Percentiles rank a stretch among this genome's conserved stretches.
phyloP scores from a whole-genome alignment of 768 basidiomycete species.

The Omphalotus guepiniiformis region DNA sequence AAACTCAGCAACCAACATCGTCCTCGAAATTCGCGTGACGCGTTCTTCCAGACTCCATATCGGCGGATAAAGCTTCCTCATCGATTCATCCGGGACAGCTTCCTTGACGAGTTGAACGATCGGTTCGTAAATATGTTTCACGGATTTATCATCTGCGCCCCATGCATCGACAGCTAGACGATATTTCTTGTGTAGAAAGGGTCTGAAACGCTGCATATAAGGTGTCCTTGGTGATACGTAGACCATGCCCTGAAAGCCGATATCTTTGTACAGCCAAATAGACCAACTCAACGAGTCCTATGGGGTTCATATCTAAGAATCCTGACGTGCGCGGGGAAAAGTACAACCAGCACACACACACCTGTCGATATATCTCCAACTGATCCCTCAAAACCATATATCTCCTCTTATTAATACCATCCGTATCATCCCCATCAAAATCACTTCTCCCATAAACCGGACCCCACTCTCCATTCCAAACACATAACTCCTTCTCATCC shows the following conservation, averaged over 20 bases:
- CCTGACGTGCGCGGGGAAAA: too few species aligned
- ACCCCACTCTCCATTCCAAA: conserved; percentile 76
- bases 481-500: conserved; percentile 40
- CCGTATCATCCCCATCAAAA: conserved; percentile 55
- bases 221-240: conserved; percentile 59
- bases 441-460: conserved; percentile 71
- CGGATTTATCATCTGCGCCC: conserved; percentile 43
- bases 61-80: conserved; percentile 41
- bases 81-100: conserved; percentile 31
- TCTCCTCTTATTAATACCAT: conserved; percentile 60
- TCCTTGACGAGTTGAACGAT: conserved; percentile 41
- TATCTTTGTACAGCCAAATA: conserved; percentile 76
- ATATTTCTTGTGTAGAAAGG: conserved; percentile 54
- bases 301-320: too few species aligned
- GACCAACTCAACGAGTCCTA: conserved; percentile 30
- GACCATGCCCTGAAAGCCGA: conserved; percentile 86
- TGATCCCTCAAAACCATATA: conserved; percentile 72
- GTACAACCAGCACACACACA: conserved; percentile 20
- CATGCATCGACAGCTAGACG: conserved; percentile 53
- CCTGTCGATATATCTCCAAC: conserved; percentile 64
- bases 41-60: conserved; percentile 39
- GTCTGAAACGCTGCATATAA: conserved; percentile 46
- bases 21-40: conserved; percentile 40
- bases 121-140: conserved; percentile 44
- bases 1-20: conserved; percentile 48